Evolutionary conservation across 192 early-diverging fungal species (phyloP).

Genomic region (Coemansia sp.): DNA sequence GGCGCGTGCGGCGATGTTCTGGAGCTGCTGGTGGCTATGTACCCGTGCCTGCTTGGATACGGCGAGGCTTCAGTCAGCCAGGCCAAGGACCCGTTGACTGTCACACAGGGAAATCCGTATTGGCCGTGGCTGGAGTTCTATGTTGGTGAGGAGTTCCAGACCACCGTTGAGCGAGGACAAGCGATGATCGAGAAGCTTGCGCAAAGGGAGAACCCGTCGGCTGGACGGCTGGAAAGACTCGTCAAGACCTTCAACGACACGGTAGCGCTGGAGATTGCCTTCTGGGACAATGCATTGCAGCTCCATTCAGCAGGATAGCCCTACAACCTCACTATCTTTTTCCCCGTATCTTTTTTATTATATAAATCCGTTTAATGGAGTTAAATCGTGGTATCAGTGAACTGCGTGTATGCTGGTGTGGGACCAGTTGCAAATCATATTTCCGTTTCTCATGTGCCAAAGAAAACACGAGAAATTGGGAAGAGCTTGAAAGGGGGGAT

Average conservation of each 20-base stretch:
- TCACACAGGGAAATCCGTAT: constrained; percentile 75
- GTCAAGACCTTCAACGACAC: constrained; percentile 71
- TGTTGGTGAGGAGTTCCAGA: constrained; percentile 66
- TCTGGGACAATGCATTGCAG: constrained; percentile 64
- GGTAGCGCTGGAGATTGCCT: constrained; percentile 69
- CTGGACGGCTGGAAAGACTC: constrained; percentile 60
- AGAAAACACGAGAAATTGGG: no score
- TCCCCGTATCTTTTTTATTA: no score
- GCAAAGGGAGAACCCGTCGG: constrained; percentile 42
- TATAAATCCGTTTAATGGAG: no score
- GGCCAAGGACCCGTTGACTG: constrained; percentile 65
- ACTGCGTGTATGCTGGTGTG: no score
- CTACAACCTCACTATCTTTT: not conserved
- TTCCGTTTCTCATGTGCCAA: no score
- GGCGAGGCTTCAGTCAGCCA: constrained; percentile 72
- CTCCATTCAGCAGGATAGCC: not conserved
- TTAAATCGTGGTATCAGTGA: no score
- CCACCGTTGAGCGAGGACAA: constrained; percentile 60
- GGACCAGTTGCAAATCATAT: no score
- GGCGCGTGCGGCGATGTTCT: constrained; percentile 70
- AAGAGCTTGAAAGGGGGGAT: no score
- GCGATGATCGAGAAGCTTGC: constrained; percentile 40
- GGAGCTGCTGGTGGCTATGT: constrained; percentile 79
- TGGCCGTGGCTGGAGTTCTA: constrained; percentile 82
- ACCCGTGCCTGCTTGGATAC: constrained; percentile 83